These are phyloP conservation scores for Colletotrichum navitas DNA, from an alignment of 2,329 filamentous ascomycete species.

Conservation along the genomic window DNA sequence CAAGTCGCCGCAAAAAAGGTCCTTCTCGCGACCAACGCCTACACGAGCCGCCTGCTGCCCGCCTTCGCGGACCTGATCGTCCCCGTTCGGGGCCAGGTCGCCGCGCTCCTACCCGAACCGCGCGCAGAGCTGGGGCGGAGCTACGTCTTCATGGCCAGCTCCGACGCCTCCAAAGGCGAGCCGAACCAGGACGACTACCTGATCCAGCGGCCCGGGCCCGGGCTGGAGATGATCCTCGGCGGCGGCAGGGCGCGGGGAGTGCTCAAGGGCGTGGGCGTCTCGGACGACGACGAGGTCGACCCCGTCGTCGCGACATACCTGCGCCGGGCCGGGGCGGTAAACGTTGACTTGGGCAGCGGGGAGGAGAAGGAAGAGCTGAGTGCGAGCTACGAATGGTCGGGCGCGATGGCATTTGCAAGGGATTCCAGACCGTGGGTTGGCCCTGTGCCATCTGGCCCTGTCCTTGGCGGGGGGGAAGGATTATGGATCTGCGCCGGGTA, in stretches of 20 bases:
- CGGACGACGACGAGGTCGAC: constrained; percentile 71
- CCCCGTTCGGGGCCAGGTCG: constrained; percentile 81
- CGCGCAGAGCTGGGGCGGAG: constrained; percentile 62
- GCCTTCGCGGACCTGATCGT: constrained; percentile 78
- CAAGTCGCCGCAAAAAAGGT: constrained; percentile 71
- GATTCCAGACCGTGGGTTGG: constrained; percentile 81
- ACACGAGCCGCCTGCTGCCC: constrained; percentile 82
- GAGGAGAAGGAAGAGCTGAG: constrained; percentile 58
- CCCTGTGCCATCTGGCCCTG: constrained; percentile 62
- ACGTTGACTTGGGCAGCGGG: constrained; percentile 56
- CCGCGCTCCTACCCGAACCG: constrained; percentile 67
- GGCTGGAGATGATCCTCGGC: constrained; percentile 76
- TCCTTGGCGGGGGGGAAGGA: constrained; percentile 63
- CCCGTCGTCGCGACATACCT: constrained; percentile 68
- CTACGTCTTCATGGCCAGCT: constrained; percentile 70
- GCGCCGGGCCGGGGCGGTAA: constrained; percentile 57
- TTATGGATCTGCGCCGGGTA: constrained; percentile 76
- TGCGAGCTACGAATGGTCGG: constrained; percentile 78
- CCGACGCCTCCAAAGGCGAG: constrained; percentile 37
- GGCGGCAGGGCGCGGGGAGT: constrained; percentile 73
- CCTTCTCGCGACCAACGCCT: constrained; percentile 85
- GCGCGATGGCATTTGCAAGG: constrained; percentile 81
- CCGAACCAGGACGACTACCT: constrained; percentile 77
- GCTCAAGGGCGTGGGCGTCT: constrained; percentile 67
- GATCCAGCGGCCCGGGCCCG: constrained; percentile 72